Conservation (phyloP, 2,329 filamentous ascomycete genomes). For the Alternaria sp. region DNA sequence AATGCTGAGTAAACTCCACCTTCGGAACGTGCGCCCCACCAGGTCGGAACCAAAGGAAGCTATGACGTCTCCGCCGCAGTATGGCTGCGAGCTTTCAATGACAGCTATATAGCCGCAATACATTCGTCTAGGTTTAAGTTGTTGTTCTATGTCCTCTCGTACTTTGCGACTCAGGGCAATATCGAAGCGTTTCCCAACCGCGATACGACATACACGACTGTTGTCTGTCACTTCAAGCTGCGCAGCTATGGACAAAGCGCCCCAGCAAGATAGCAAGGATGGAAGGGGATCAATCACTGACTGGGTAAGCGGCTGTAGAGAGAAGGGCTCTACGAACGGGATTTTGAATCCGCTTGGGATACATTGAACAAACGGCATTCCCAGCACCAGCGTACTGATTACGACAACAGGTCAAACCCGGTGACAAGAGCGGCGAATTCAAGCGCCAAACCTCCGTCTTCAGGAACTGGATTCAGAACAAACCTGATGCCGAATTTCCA, state of each 20-base stretch:
- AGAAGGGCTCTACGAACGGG: background rate
- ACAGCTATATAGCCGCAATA: slow-evolving; percentile 33
- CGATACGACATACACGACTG: slow-evolving; percentile 16
- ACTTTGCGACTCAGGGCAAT: slow-evolving; percentile 27
- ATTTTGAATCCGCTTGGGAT: no score
- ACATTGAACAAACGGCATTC: background rate
- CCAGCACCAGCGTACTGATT: background rate
- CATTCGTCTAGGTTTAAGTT: background rate
- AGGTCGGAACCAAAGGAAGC: slow-evolving; percentile 20
- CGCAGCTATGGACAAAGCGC: slow-evolving; percentile 28
- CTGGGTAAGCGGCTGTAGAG: slow-evolving; percentile 6
- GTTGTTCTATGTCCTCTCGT: slow-evolving; percentile 29
- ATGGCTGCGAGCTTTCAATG: slow-evolving; percentile 28
- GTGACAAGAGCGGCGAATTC: slow-evolving; percentile 87
- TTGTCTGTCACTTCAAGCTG: slow-evolving; percentile 24
- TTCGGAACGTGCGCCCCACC: slow-evolving; percentile 22
- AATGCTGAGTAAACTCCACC: slow-evolving; percentile 41
- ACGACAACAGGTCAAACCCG: slow-evolving; percentile 44
- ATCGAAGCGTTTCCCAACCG: slow-evolving; percentile 22
- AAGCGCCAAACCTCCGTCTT: slow-evolving; percentile 87
- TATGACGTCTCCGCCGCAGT: slow-evolving; percentile 32
- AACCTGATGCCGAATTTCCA: slow-evolving; percentile 76
- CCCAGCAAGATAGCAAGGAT: slow-evolving; percentile 7
- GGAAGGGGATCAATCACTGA: slow-evolving; percentile 13
- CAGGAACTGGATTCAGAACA: slow-evolving; percentile 78